phyloP scores from a whole-genome alignment of 257 asterid species.

The Misopates orontium region DNA sequence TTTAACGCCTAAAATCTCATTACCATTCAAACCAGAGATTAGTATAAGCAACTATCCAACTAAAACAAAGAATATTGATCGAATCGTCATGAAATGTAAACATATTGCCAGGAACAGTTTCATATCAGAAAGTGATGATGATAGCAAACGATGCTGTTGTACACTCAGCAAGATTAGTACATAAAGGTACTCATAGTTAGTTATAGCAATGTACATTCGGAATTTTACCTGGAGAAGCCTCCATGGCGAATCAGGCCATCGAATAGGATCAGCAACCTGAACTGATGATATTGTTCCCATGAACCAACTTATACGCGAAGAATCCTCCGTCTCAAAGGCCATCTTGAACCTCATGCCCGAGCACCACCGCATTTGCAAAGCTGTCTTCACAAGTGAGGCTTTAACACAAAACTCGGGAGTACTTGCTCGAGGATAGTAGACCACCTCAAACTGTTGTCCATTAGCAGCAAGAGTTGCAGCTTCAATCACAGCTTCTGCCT shows the following conservation, averaged over 20 bases:
- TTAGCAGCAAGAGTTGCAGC: slow-evolving; percentile 73
- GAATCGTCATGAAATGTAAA: too few species aligned
- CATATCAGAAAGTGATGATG: not conserved
- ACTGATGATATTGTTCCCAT: slow-evolving; percentile 86
- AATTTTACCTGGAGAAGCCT: slow-evolving; percentile 82
- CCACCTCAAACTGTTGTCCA: slow-evolving; percentile 75
- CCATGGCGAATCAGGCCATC: slow-evolving; percentile 99
- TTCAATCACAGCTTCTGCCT: slow-evolving; percentile 67
- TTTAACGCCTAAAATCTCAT: not conserved
- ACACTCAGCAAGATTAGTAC: not conserved
- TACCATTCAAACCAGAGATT: not conserved
- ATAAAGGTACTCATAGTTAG: not conserved
- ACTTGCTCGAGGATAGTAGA: slow-evolving; percentile 88
- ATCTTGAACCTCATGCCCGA: slow-evolving; percentile 94
- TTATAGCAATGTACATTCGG: not conserved
- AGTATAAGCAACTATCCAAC: not conserved
- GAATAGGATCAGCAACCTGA: slow-evolving; percentile 79
- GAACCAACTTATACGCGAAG: slow-evolving; percentile 94
- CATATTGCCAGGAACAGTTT: too few species aligned
- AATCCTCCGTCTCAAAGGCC: slow-evolving; percentile 96
- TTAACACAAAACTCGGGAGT: slow-evolving; percentile 92
- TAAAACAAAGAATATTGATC: not conserved
- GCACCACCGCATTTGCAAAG: slow-evolving; percentile 76
- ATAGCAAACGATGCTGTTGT: not conserved
- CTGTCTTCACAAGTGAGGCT: slow-evolving; percentile 65